Percentiles rank a stretch among this genome's conserved stretches.
Conservation (phyloP, 768 basidiomycete genomes). For the Boletales sp. region DNA sequence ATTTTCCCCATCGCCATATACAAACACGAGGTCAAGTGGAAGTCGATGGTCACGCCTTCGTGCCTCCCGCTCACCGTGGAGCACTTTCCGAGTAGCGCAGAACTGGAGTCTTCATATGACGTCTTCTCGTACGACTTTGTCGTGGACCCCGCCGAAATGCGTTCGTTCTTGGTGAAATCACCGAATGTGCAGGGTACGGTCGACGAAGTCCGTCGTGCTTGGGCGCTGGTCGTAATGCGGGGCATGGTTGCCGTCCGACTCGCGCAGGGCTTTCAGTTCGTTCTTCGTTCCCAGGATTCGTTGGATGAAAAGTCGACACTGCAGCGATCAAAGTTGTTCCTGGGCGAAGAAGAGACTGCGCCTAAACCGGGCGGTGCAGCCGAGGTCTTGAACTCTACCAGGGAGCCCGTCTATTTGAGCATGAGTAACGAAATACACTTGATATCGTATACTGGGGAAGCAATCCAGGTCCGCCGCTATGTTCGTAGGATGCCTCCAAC, state of each 20-base stretch:
- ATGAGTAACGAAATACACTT: conserved; percentile 96
- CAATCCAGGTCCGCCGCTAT: conserved; percentile 84
- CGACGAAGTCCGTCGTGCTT: conserved; percentile 61
- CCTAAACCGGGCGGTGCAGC: conserved; percentile 63
- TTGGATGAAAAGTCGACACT: conserved; percentile 34
- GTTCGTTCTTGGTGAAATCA: conserved; percentile 80
- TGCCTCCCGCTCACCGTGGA: conserved; percentile 91
- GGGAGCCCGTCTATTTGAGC: conserved; percentile 82
- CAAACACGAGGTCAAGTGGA: conserved; percentile 92
- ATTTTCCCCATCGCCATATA: conserved; percentile 68
- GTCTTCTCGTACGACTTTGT: conserved; percentile 88
- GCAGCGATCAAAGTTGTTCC: conserved; percentile 54
- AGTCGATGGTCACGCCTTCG: conserved; percentile 75
- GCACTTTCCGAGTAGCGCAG: conserved; percentile 72
- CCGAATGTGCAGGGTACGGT: conserved; percentile 44
- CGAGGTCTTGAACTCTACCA: conserved; percentile 55
- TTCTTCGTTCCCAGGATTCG: conserved; percentile 47
- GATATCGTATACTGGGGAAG: conserved; percentile 87
- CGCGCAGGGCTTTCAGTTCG: conserved; percentile 93
- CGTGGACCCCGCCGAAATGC: conserved; percentile 79
- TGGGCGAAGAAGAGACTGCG: conserved; percentile 49
- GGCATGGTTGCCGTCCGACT: conserved; percentile 92
- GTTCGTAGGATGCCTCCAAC: conserved; percentile 68
- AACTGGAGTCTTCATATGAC: conserved; percentile 74
- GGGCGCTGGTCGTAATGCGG: conserved; percentile 81